A percentile compares a stretch with the other conserved stretches of the same genome.
Conservation (phyloP, 2,329 filamentous ascomycete species). For the Penicillium sp. region DNA sequence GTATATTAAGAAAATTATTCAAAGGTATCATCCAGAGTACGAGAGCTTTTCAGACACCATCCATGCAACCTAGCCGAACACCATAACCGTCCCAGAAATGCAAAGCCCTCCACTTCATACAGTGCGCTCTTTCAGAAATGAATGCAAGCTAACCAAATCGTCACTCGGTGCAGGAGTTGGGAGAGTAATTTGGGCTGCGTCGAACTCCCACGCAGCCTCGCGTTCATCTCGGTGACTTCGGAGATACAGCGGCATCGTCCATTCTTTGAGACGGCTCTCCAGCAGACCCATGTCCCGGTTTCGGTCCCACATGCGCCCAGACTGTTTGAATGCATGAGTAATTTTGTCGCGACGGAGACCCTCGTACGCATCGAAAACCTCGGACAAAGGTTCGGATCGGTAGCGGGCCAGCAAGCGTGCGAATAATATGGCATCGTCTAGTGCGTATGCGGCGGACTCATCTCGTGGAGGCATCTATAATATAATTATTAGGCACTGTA, state of each 20-base stretch:
- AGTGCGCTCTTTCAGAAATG: constrained; percentile 23
- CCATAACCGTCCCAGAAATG: neutral
- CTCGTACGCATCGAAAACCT: constrained; percentile 42
- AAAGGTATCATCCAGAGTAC: neutral
- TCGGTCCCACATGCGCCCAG: constrained; percentile 40
- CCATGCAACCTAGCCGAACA: neutral
- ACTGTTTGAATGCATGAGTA: constrained; percentile 41
- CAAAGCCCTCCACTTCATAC: constrained; percentile 1
- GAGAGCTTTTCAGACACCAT: neutral
- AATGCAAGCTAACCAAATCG: constrained; percentile 25
- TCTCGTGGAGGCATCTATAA: constrained; percentile 49
- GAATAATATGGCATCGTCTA: constrained; percentile 48
- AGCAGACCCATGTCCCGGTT: constrained; percentile 41
- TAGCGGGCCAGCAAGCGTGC: constrained; percentile 40
- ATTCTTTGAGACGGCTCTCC: constrained; percentile 39
- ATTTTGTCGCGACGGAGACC: constrained; percentile 38
- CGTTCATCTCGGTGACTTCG: constrained; percentile 28
- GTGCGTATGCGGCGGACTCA: constrained; percentile 46
- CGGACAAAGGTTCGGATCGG: constrained; percentile 31
- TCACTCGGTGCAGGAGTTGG: constrained; percentile 26
- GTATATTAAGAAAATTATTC: neutral
- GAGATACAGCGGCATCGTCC: constrained; percentile 39
- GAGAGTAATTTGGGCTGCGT: constrained; percentile 36
- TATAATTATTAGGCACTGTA: constrained; percentile 7
- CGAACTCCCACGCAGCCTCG: constrained; percentile 37